Conservation (phyloP, 352 stramenopile genomes). For the Blastocystis sp. region DNA sequence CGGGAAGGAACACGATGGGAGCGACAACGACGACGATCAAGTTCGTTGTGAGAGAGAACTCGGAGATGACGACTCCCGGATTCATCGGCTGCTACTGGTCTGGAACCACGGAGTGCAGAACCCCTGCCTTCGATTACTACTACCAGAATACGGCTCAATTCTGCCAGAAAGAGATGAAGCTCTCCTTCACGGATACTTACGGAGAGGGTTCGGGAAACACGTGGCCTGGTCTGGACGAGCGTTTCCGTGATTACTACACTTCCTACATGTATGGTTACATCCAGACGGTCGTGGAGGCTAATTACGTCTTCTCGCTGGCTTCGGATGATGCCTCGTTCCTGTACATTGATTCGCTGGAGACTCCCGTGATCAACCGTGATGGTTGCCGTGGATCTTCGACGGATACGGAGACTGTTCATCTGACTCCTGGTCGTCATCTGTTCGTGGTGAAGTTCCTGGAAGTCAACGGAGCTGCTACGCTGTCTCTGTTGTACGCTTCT, state of each 20-base stretch:
- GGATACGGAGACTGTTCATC: background rate
- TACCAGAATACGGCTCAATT: constrained; percentile 33
- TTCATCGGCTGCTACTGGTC: constrained; percentile 44
- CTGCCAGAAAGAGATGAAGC: constrained; percentile 33
- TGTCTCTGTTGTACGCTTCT: background rate
- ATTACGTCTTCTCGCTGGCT: background rate
- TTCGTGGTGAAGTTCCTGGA: constrained; percentile 40
- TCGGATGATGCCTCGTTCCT: constrained; percentile 52
- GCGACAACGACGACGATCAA: background rate
- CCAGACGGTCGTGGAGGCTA: background rate
- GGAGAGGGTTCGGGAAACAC: background rate
- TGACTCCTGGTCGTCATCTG: constrained; percentile 33
- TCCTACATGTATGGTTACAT: constrained; percentile 48
- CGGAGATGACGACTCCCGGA: constrained; percentile 23
- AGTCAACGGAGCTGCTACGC: constrained; percentile 5
- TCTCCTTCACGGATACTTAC: constrained; percentile 40
- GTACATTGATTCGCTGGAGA: constrained; percentile 20
- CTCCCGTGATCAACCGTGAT: constrained; percentile 29
- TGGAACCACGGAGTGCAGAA: constrained; percentile 26
- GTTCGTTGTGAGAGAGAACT: background rate
- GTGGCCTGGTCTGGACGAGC: constrained; percentile 54
- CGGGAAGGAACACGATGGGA: background rate
- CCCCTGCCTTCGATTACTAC: constrained; percentile 43
- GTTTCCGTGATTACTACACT: constrained; percentile 55
- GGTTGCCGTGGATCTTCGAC: constrained; percentile 25